Evolutionary conservation across 129 eudicot genomes (phyloP).

Genomic region (Dittrichia graveolens): DNA sequence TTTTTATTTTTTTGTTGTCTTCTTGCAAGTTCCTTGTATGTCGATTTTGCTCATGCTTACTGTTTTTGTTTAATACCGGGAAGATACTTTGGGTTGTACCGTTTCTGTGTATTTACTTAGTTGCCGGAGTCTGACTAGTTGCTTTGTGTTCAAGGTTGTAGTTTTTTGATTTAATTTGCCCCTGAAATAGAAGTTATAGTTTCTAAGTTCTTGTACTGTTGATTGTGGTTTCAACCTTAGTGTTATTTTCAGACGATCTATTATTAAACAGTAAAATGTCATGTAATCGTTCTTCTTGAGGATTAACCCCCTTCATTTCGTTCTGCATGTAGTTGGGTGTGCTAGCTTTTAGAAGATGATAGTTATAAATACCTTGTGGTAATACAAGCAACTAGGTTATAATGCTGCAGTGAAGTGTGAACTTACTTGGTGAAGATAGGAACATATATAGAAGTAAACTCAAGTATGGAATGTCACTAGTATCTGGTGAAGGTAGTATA

Average conservation of each 20-base stretch:
- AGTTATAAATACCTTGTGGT: neutral
- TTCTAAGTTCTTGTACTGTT: neutral
- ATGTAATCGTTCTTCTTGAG: neutral
- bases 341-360: neutral
- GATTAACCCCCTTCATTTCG: neutral
- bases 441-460: neutral
- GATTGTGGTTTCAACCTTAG: neutral
- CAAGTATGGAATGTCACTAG: neutral
- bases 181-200: neutral
- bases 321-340: neutral
- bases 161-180: neutral
- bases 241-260: conserved; percentile 13
- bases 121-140: conserved; percentile 7
- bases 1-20: neutral
- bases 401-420: neutral
- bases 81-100: neutral
- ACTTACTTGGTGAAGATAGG: conserved; percentile 20
- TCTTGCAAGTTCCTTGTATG: conserved; percentile 18
- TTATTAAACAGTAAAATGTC: conserved; percentile 3
- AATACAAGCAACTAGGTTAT: conserved; percentile 23
- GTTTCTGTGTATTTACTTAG: neutral
- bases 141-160: conserved; percentile 1
- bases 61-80: neutral
- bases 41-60: conserved; percentile 12
- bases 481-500: neutral